Conservation (phyloP, 2,329 filamentous ascomycete genomes). For the Orbilia blumenaviensis region DNA sequence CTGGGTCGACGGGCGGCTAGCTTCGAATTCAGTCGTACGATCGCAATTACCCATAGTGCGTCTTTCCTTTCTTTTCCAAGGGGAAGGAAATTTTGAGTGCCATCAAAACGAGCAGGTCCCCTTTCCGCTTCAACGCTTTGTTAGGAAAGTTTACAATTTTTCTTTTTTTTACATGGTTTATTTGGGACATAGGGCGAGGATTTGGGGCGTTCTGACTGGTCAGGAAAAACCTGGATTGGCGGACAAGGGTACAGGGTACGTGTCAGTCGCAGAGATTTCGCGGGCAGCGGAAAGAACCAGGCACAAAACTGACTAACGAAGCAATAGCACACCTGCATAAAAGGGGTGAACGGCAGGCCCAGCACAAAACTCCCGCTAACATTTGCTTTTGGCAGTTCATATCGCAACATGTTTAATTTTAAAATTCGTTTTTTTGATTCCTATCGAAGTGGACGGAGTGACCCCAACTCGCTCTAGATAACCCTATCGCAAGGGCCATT, state of each 20-base stretch:
- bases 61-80: neutral
- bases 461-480: conserved; percentile 14
- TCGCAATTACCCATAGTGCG: conserved; percentile 24
- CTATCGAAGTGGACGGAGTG: conserved; percentile 14
- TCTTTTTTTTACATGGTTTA: conserved; percentile 37
- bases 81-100: conserved; percentile 40
- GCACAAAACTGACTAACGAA: conserved; percentile 38
- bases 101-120: conserved; percentile 54
- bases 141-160: neutral
- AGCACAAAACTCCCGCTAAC: conserved; percentile 31
- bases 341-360: conserved; percentile 43
- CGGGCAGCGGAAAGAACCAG: conserved; percentile 46
- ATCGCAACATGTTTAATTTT: conserved; percentile 54
- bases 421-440: conserved; percentile 54
- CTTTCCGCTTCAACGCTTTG: conserved; percentile 45
- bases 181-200: conserved; percentile 51
- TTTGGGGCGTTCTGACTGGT: conserved; percentile 31
- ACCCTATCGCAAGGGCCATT: conserved; percentile 18
- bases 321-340: conserved; percentile 45
- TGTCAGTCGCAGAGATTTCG: conserved; percentile 53
- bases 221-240: neutral
- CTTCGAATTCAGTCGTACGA: conserved; percentile 44
- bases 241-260: conserved; percentile 46
- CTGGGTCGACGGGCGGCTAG: conserved; percentile 29
- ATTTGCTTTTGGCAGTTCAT: conserved; percentile 50